phyloP scores from a whole-genome alignment of 306 rosid species.

The Quercus gilva region DNA sequence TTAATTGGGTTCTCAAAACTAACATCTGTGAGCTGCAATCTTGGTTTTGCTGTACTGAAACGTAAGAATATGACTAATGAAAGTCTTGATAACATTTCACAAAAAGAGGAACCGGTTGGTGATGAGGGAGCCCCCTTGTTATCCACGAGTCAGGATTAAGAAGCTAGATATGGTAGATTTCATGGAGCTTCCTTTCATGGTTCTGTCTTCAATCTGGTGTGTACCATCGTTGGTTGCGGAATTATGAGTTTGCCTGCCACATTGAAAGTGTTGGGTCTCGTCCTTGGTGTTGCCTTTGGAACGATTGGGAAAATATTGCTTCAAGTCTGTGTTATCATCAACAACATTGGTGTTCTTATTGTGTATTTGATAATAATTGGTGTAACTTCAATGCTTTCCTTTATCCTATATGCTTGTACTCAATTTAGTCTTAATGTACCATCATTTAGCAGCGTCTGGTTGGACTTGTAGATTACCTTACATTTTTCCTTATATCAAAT shows the following conservation, averaged over 20 bases:
- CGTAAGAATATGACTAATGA: too few relatives aligned
- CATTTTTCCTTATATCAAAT: too few relatives aligned
- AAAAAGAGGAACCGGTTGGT: background rate
- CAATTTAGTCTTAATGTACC: too few relatives aligned
- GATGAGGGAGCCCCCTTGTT: constrained; percentile 20
- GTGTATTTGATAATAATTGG: constrained; percentile 50
- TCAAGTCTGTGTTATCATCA: constrained; percentile 32
- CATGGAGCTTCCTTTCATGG: constrained; percentile 37
- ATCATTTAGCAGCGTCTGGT: too few relatives aligned
- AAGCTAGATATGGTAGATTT: constrained; percentile 8
- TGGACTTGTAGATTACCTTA: too few relatives aligned
- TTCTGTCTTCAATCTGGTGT: constrained; percentile 37
- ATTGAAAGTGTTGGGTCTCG: constrained; percentile 35
- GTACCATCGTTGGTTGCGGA: constrained; percentile 40
- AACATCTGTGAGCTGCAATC: too few relatives aligned
- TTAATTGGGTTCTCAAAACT: too few relatives aligned
- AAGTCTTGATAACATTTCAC: too few relatives aligned
- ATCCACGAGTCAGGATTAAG: constrained; percentile 3
- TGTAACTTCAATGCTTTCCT: background rate
- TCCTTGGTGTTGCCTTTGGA: constrained; percentile 34
- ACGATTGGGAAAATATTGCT: constrained; percentile 23
- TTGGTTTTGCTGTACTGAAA: too few relatives aligned
- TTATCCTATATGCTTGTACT: background rate
- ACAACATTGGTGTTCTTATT: constrained; percentile 37
- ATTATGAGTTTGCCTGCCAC: constrained; percentile 49